Evolutionary conservation across 2,329 filamentous ascomycete genomes (phyloP).

Genomic region (Cladophialophora exuberans): DNA sequence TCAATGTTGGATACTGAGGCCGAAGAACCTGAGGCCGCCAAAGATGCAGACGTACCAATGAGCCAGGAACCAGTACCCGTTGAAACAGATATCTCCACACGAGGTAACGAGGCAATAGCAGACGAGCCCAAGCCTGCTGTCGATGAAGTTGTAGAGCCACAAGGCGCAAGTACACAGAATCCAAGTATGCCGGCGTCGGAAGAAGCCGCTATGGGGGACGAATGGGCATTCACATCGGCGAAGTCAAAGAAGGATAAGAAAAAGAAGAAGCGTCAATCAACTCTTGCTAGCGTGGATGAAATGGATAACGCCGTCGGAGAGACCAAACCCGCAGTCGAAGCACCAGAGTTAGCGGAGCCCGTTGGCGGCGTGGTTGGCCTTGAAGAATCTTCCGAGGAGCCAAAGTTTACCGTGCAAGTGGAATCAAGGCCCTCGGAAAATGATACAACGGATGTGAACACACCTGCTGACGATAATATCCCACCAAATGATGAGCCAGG

Average conservation of each 20-base stretch:
- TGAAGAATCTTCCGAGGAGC: not conserved
- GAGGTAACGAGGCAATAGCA: too few relatives aligned
- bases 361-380: too few relatives aligned
- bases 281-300: not conserved
- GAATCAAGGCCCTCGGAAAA: not conserved
- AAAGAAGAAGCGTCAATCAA: slow-evolving; percentile 40
- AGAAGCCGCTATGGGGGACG: not conserved
- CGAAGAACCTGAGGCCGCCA: not conserved
- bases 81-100: too few relatives aligned
- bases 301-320: not conserved
- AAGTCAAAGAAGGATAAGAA: slow-evolving; percentile 39
- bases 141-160: too few relatives aligned
- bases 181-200: too few relatives aligned
- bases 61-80: not conserved
- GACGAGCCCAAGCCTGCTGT: not conserved
- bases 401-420: not conserved
- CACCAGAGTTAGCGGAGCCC: too few relatives aligned
- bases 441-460: not conserved
- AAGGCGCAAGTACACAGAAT: too few relatives aligned
- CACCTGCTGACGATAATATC: slow-evolving; percentile 26
- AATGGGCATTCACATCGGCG: slow-evolving; percentile 35
- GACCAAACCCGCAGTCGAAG: too few relatives aligned
- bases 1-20: not conserved
- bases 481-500: not conserved
- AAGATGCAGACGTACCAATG: not conserved